Percentiles rank a stretch among this genome's conserved stretches.
Evolutionary conservation across 2,329 filamentous ascomycete species (phyloP).

Genomic region (Arthrobotrys sinensis): DNA sequence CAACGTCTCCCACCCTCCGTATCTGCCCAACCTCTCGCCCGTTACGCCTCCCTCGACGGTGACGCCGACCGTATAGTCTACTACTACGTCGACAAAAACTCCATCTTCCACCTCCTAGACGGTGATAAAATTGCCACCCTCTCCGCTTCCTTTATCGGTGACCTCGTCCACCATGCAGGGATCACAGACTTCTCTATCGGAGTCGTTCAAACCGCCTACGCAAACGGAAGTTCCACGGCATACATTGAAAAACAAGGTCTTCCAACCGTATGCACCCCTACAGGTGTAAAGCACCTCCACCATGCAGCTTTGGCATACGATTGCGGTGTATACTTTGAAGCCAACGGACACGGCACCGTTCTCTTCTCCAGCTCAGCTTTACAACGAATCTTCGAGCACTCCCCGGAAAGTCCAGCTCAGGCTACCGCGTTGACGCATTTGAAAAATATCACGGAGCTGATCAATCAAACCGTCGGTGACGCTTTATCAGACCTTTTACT

Average conservation of each 20-base stretch:
- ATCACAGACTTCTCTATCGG: slow-evolving; percentile 88
- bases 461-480: slow-evolving; percentile 98
- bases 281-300: slow-evolving; percentile 97
- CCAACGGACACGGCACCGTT: slow-evolving; percentile 96
- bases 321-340: slow-evolving; percentile 97
- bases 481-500: slow-evolving; percentile 96
- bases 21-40: slow-evolving; percentile 80
- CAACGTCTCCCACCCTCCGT: slow-evolving; percentile 89
- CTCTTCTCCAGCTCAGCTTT: slow-evolving; percentile 91
- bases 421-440: slow-evolving; percentile 90
- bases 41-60: slow-evolving; percentile 92
- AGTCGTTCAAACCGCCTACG: slow-evolving; percentile 97
- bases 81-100: slow-evolving; percentile 88
- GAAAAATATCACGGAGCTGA: slow-evolving; percentile 85
- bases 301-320: slow-evolving; percentile 96
- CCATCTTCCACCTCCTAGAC: slow-evolving; percentile 90
- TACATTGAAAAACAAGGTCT: slow-evolving; percentile 91
- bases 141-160: slow-evolving; percentile 91
- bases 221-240: slow-evolving; percentile 93
- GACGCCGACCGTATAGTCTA: slow-evolving; percentile 97
- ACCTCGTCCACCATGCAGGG: slow-evolving; percentile 84
- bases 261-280: slow-evolving; percentile 92
- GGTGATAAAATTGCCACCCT: slow-evolving; percentile 97
- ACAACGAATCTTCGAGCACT: slow-evolving; percentile 79
- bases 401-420: slow-evolving; percentile 91